Conservation (phyloP, 1,139 yeast genomes). For the Komagataea norvegica region DNA sequence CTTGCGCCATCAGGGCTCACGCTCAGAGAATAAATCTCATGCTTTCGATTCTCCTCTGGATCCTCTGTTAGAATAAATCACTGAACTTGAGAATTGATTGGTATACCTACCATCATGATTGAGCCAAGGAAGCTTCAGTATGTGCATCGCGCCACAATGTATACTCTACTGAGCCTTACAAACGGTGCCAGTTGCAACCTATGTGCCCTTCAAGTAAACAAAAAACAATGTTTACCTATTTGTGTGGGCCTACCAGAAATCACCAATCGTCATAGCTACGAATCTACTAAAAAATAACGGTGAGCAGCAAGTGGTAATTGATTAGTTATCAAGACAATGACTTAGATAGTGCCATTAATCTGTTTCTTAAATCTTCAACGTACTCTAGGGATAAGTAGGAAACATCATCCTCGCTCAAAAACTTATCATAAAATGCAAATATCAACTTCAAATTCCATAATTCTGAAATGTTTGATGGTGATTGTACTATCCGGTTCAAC, state of each 20-base stretch:
- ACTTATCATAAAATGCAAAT: conserved; percentile 52
- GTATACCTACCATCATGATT: conserved; percentile 50
- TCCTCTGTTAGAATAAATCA: too few relatives aligned
- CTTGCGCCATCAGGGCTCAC: conserved; percentile 79
- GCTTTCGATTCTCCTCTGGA: conserved; percentile 72
- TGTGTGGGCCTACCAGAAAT: too few relatives aligned
- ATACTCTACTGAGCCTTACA: neutral
- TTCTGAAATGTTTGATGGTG: conserved; percentile 48
- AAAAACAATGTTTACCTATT: too few relatives aligned
- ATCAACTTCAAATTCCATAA: conserved; percentile 63
- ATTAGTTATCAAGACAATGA: conserved; percentile 1
- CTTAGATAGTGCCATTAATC: conserved; percentile 33
- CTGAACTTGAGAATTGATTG: too few relatives aligned
- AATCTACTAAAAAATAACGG: too few relatives aligned
- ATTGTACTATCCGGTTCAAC: conserved; percentile 39
- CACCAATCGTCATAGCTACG: too few relatives aligned
- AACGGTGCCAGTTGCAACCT: too few relatives aligned
- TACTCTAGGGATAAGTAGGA: conserved; percentile 43
- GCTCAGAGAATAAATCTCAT: conserved; percentile 81
- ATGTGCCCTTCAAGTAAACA: too few relatives aligned
- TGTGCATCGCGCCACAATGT: conserved; percentile 46
- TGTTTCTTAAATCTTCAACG: conserved; percentile 47
- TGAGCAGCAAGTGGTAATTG: neutral
- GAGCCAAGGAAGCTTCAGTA: conserved; percentile 82
- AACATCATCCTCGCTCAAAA: conserved; percentile 20